Evolutionary conservation across 140 eudicot species (phyloP).

Genomic region (Oenanthe javanica): DNA sequence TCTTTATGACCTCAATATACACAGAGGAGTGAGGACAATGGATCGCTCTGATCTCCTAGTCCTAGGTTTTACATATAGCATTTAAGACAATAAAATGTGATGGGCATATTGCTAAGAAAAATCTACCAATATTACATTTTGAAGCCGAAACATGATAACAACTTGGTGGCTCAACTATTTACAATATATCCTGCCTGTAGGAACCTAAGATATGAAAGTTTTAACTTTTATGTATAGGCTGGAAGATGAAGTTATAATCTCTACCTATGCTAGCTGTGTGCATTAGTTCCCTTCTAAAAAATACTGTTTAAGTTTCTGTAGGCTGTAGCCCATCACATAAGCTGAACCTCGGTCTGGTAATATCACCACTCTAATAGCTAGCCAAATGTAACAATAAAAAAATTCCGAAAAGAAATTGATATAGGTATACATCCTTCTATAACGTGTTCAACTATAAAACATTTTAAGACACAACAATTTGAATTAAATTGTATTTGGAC

Average conservation of each 20-base stretch:
- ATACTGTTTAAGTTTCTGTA: too few relatives aligned
- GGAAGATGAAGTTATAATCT: background rate
- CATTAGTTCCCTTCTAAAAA: background rate
- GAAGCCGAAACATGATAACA: background rate
- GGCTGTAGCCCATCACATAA: too few relatives aligned
- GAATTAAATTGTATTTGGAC: too few relatives aligned
- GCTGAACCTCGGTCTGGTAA: too few relatives aligned
- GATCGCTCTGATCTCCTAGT: background rate
- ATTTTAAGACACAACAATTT: too few relatives aligned
- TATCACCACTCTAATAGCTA: too few relatives aligned
- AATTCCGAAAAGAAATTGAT: too few relatives aligned
- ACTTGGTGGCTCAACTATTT: background rate
- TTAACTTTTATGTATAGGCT: background rate
- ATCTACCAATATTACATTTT: background rate
- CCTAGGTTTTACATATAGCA: background rate
- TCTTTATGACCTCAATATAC: background rate
- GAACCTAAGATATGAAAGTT: background rate
- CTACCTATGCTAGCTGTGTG: background rate
- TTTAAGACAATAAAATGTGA: background rate
- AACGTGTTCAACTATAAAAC: too few relatives aligned
- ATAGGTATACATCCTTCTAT: too few relatives aligned
- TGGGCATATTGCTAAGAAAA: background rate
- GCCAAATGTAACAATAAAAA: too few relatives aligned
- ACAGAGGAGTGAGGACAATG: background rate
- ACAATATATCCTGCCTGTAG: background rate